These are phyloP conservation scores for Cladosporium sp. DNA, from an alignment of 2,329 filamentous ascomycete species.

Conservation along the genomic window DNA sequence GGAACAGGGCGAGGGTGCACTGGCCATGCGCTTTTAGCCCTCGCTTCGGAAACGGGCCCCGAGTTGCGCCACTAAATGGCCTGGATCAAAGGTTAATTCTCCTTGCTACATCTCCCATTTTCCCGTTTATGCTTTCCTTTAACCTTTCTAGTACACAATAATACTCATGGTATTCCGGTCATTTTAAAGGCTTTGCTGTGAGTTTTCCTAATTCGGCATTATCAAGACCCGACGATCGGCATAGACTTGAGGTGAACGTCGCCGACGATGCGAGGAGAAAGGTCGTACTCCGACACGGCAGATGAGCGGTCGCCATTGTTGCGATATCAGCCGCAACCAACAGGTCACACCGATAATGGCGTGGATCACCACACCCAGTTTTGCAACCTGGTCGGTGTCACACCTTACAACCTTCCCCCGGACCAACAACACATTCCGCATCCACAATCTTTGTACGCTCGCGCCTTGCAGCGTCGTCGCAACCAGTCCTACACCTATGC, in stretches of 20 bases:
- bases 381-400: conserved; percentile 35
- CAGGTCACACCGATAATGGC: neutral
- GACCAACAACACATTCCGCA: conserved; percentile 22
- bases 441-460: conserved; percentile 34
- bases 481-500: conserved; percentile 33
- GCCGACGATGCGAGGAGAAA: conserved; percentile 1
- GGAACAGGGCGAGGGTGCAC: too few species aligned
- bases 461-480: conserved; percentile 30
- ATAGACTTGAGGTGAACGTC: neutral
- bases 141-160: too few species aligned
- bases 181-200: too few species aligned
- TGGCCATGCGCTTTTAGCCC: too few species aligned
- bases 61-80: too few species aligned
- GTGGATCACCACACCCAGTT: conserved; percentile 32
- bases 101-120: too few species aligned
- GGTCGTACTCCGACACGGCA: conserved; percentile 4
- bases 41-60: too few species aligned
- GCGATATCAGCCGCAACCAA: neutral
- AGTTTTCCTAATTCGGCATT: too few species aligned
- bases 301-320: conserved; percentile 8
- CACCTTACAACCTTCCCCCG: conserved; percentile 25
- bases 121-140: too few species aligned
- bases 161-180: too few species aligned
- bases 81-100: too few species aligned
- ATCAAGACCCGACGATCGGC: too few species aligned